Conservation (phyloP, 345 rosid genomes). For the Syzygium oleosum region DNA sequence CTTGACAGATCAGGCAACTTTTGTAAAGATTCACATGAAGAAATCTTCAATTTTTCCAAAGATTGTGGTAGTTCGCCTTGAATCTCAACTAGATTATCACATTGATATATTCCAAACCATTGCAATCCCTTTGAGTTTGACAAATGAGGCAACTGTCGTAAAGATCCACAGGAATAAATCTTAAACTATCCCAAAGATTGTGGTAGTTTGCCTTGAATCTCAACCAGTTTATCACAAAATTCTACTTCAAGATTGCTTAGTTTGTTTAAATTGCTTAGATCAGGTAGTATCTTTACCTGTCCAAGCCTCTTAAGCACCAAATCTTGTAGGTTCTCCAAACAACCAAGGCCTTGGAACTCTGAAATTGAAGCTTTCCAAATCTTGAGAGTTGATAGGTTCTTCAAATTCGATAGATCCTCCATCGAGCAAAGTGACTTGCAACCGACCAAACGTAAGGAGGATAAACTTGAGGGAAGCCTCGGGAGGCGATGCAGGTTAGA, state of each 20-base stretch:
- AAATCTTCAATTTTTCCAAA: too few species aligned
- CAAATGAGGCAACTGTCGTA: not conserved
- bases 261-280: not conserved
- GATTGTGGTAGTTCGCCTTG: too few species aligned
- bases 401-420: not conserved
- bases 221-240: not conserved
- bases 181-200: accelerated
- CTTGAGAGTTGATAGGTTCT: accelerated
- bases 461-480: not conserved
- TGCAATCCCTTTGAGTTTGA: too few species aligned
- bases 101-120: too few species aligned
- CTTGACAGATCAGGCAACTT: too few species aligned
- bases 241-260: accelerated
- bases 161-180: accelerated
- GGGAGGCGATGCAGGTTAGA: not conserved
- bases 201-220: not conserved
- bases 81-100: too few species aligned
- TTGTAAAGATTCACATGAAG: too few species aligned
- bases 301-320: accelerated
- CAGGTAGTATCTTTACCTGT: not conserved
- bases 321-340: not conserved
- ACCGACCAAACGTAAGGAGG: accelerated
- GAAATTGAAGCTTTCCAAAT: accelerated
- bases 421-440: not conserved
- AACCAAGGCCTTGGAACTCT: not conserved